These are phyloP conservation scores for Hibiscus syriacus DNA, from an alignment of 345 rosid species.

Conservation along the genomic window DNA sequence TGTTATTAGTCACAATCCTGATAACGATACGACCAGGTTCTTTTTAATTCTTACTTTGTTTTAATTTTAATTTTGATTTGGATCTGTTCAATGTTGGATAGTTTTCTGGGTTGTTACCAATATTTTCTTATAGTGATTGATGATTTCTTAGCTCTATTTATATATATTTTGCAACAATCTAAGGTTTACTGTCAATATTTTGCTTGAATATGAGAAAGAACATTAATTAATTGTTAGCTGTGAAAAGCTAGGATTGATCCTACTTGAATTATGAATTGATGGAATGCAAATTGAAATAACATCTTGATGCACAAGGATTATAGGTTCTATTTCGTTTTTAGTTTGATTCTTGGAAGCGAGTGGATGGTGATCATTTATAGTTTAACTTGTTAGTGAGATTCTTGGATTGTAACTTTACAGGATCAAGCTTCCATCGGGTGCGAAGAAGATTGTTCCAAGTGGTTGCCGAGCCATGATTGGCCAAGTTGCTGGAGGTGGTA, in stretches of 20 bases:
- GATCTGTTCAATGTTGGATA: not conserved
- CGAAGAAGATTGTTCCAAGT: constrained; percentile 63
- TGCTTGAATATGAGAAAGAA: not conserved
- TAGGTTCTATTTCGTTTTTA: not conserved
- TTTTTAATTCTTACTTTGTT: not conserved
- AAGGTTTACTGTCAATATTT: not conserved
- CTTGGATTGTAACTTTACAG: constrained; percentile 15
- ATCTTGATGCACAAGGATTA: not conserved
- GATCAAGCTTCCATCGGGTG: constrained; percentile 69
- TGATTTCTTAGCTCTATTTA: not conserved
- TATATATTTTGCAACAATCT: not conserved
- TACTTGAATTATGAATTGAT: not conserved
- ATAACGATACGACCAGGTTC: constrained; percentile 56
- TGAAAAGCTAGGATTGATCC: not conserved
- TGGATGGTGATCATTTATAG: not conserved
- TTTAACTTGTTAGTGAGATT: not conserved
- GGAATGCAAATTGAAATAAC: not conserved
- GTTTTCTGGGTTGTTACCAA: not conserved
- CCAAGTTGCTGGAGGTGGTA: constrained; percentile 72
- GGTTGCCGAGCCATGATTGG: constrained; percentile 75
- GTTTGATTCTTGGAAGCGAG: not conserved
- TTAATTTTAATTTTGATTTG: not conserved
- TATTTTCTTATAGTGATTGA: not conserved
- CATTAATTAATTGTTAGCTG: not conserved
- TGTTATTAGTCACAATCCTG: constrained; percentile 61